Evolutionary conservation across 2,329 filamentous ascomycete species (phyloP).

Genomic region (Uncinocarpus reesii): DNA sequence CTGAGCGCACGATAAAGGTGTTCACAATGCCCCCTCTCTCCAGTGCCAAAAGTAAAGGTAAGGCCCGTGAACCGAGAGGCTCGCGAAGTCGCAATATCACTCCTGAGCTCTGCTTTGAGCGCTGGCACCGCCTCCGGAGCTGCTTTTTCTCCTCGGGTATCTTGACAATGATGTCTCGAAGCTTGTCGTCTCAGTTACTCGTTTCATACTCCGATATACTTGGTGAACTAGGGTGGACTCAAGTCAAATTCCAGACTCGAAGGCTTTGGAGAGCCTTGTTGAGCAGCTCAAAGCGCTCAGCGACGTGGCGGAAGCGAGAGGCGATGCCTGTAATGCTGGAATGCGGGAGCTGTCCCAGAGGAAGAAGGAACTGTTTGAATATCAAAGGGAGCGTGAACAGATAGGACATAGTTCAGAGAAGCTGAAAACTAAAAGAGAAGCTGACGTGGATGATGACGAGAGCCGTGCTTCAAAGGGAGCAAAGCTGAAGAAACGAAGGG

Average conservation of each 20-base stretch:
- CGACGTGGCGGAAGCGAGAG: constrained; percentile 47
- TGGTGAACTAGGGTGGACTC: constrained; percentile 43
- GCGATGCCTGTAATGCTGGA: constrained; percentile 48
- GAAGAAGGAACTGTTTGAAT: constrained; percentile 47
- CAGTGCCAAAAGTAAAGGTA: constrained; percentile 43
- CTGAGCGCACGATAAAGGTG: background rate
- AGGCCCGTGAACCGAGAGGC: constrained; percentile 43
- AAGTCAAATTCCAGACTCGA: constrained; percentile 41
- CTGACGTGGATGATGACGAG: constrained; percentile 37
- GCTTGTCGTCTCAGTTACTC: constrained; percentile 39
- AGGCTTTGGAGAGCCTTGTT: constrained; percentile 41
- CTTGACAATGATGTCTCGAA: constrained; percentile 44
- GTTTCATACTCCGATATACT: constrained; percentile 50
- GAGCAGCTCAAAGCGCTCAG: constrained; percentile 47
- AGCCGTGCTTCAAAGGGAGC: constrained; percentile 42
- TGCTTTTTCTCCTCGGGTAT: constrained; percentile 39
- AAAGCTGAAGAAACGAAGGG: constrained; percentile 73
- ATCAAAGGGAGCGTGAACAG: constrained; percentile 40
- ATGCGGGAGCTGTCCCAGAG: constrained; percentile 50
- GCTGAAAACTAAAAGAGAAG: constrained; percentile 36
- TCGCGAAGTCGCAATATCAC: constrained; percentile 55
- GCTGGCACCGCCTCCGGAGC: constrained; percentile 32
- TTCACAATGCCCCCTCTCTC: constrained; percentile 32
- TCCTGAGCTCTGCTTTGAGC: constrained; percentile 46
- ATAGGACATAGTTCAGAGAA: constrained; percentile 41